These are phyloP conservation scores for Theileria parva DNA, from an alignment of 169 alveolate species.

Conservation along the genomic window DNA sequence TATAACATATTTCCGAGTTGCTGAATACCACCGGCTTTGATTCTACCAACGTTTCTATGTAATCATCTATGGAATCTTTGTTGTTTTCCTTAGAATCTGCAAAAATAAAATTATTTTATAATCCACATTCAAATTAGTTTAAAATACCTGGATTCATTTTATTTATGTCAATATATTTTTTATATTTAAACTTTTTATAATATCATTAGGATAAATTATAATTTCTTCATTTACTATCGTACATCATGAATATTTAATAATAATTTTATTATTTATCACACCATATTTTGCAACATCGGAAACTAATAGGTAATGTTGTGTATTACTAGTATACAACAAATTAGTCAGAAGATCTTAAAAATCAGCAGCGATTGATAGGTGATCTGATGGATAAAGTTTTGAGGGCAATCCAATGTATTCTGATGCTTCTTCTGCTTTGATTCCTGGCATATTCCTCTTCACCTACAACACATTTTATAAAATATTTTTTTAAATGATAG, in stretches of 20 bases:
- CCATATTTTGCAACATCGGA: neutral
- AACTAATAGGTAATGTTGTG: neutral
- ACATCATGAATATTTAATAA: neutral
- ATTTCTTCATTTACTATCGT: neutral
- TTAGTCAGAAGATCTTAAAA: conserved; percentile 27
- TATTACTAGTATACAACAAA: neutral
- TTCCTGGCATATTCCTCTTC: conserved; percentile 64
- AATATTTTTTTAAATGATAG: no score
- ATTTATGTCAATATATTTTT: neutral
- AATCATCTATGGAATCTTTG: conserved; percentile 16
- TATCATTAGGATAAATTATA: neutral
- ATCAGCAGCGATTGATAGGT: conserved; percentile 64
- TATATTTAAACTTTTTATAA: neutral
- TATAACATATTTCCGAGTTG: neutral
- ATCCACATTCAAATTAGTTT: neutral
- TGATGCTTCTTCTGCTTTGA: conserved; percentile 42
- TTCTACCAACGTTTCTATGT: conserved; percentile 7
- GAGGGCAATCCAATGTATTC: conserved; percentile 62
- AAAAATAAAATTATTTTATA: neutral
- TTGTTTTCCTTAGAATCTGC: neutral
- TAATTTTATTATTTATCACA: neutral
- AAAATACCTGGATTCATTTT: neutral
- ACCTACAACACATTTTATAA: conserved; percentile 37
- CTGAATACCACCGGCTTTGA: neutral
- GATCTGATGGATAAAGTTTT: conserved; percentile 65